Conservation (phyloP, 1,284 basidiomycete genomes). For the Leccinum huronense region DNA sequence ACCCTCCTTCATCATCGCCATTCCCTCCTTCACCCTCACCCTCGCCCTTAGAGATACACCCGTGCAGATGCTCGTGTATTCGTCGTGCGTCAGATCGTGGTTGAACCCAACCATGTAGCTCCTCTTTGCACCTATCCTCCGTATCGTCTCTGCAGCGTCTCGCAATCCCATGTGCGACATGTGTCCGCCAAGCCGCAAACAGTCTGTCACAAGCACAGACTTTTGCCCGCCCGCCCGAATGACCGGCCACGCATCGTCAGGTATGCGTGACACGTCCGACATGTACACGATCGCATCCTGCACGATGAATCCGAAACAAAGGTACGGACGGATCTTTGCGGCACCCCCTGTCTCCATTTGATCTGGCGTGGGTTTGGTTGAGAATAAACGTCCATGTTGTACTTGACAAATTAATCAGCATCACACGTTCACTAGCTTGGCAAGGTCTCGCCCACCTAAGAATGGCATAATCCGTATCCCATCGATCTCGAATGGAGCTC, state of each 20-base stretch:
- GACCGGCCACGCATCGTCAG: constrained; percentile 61
- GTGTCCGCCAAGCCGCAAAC: constrained; percentile 58
- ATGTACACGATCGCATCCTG: constrained; percentile 64
- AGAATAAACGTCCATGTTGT: constrained; percentile 64
- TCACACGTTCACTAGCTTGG: background rate
- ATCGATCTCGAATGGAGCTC: constrained; percentile 60
- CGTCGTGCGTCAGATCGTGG: constrained; percentile 67
- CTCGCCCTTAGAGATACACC: constrained; percentile 32
- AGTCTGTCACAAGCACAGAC: constrained; percentile 68
- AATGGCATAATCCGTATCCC: constrained; percentile 67
- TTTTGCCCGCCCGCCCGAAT: constrained; percentile 42
- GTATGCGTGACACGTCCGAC: constrained; percentile 74
- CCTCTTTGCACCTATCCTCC: constrained; percentile 52
- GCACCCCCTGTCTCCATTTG: constrained; percentile 6
- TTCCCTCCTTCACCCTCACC: constrained; percentile 42
- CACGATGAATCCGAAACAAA: constrained; percentile 75
- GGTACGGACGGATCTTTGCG: constrained; percentile 51
- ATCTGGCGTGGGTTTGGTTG: constrained; percentile 31
- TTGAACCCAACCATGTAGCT: constrained; percentile 74
- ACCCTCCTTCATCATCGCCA: constrained; percentile 47
- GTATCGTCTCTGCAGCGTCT: constrained; percentile 53
- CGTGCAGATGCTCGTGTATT: constrained; percentile 60
- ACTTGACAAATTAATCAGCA: constrained; percentile 39
- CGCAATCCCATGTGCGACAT: constrained; percentile 72
- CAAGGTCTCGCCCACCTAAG: constrained; percentile 44